Percentiles rank a stretch among this genome's conserved stretches.
Conservation (phyloP, 306 rosid species). For the Clitoria ternatea region DNA sequence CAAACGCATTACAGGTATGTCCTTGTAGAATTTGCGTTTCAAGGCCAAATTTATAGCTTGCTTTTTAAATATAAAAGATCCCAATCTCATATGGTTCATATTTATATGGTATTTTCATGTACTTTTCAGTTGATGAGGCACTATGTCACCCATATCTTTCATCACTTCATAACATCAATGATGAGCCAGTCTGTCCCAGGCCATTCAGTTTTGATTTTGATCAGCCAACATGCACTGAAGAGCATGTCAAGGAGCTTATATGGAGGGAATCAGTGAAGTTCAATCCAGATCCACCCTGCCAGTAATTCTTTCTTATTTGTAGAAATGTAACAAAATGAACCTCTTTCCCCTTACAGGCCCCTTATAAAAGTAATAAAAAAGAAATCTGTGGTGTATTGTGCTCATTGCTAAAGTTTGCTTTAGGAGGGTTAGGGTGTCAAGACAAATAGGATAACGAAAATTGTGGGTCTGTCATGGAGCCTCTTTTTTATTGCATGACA, state of each 20-base stretch:
- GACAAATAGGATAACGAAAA: conserved; percentile 1
- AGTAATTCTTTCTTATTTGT: conserved; percentile 39
- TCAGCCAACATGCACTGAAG: conserved; percentile 90
- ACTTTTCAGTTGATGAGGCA: conserved; percentile 88
- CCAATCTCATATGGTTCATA: background rate
- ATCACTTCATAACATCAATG: conserved; percentile 74
- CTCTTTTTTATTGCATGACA: conserved; percentile 24
- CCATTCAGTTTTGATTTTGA: conserved; percentile 89
- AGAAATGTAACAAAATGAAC: conserved; percentile 33
- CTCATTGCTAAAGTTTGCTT: conserved; percentile 23
- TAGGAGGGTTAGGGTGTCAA: conserved; percentile 20
- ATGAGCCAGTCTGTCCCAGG: conserved; percentile 78
- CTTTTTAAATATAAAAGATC: background rate
- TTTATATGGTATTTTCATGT: conserved; percentile 3
- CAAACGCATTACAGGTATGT: conserved; percentile 85
- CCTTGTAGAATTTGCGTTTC: conserved; percentile 12
- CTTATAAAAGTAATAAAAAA: conserved; percentile 32
- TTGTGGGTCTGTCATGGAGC: conserved; percentile 6
- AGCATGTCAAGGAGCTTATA: conserved; percentile 90
- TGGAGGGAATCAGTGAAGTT: conserved; percentile 88
- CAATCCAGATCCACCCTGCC: conserved; percentile 80
- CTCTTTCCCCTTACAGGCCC: conserved; percentile 23
- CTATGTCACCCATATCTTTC: conserved; percentile 81
- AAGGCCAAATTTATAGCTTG: background rate
- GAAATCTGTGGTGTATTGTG: conserved; percentile 22